Evolutionary conservation across 805 yeast genomes (phyloP).

Genomic region (Monosporozyma yasuniensis): DNA sequence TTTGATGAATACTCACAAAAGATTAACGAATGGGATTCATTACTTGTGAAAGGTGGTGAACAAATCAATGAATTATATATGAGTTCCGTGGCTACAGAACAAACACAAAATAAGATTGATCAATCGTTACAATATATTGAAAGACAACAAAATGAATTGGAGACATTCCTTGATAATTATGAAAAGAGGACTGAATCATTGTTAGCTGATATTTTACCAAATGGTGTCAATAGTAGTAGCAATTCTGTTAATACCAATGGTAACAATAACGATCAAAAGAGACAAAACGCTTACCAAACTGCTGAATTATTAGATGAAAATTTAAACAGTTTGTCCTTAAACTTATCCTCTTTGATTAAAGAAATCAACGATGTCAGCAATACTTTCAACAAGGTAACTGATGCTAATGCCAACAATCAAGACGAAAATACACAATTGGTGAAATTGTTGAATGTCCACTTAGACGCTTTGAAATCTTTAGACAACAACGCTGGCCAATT

Average conservation of each 20-base stretch:
- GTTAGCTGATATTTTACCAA: slow-evolving; percentile 30
- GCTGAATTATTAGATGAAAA: slow-evolving; percentile 82
- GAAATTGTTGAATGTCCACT: slow-evolving; percentile 73
- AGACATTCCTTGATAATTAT: slow-evolving; percentile 68
- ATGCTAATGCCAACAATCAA: slow-evolving; percentile 26
- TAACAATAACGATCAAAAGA: slow-evolving; percentile 58
- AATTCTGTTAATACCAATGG: slow-evolving; percentile 18
- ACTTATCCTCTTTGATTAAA: slow-evolving; percentile 62
- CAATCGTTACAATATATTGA: slow-evolving; percentile 80
- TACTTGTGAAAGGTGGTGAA: slow-evolving; percentile 76
- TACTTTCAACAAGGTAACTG: slow-evolving; percentile 57
- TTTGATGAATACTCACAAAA: slow-evolving; percentile 69
- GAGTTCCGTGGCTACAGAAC: slow-evolving; percentile 75
- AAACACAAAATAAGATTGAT: slow-evolving; percentile 75
- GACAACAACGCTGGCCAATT: slow-evolving; percentile 64
- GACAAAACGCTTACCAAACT: slow-evolving; percentile 80
- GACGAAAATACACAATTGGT: slow-evolving; percentile 55
- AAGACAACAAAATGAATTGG: slow-evolving; percentile 88
- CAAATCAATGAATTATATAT: slow-evolving; percentile 69
- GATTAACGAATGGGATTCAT: slow-evolving; percentile 78
- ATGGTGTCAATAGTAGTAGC: slow-evolving; percentile 12
- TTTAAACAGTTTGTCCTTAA: slow-evolving; percentile 66
- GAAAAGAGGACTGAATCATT: slow-evolving; percentile 41
- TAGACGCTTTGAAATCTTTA: slow-evolving; percentile 82
- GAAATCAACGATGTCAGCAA: slow-evolving; percentile 81